Conservation (phyloP, 306 rosid genomes). For the Hippophae rhamnoides region DNA sequence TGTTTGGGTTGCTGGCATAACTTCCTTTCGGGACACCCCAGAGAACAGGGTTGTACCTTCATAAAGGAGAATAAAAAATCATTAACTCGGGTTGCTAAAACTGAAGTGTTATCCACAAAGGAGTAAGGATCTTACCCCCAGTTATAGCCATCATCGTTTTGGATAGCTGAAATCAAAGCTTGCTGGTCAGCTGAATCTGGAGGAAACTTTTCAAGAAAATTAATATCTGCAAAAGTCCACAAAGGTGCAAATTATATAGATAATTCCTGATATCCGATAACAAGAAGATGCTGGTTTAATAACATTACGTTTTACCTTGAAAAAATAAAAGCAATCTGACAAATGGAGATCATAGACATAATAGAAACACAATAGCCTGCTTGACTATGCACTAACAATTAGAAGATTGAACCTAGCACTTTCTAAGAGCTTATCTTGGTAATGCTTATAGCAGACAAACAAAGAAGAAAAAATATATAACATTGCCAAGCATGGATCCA, state of each 20-base stretch:
- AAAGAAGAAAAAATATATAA: no score
- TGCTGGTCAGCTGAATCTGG: conserved; percentile 91
- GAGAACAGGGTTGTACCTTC: conserved; percentile 87
- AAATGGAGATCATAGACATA: no score
- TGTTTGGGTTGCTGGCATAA: conserved; percentile 77
- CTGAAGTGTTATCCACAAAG: conserved; percentile 7
- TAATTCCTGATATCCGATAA: background rate
- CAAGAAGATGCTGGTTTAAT: background rate
- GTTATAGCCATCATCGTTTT: conserved; percentile 73
- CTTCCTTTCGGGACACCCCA: conserved; percentile 99
- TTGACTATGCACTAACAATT: no score
- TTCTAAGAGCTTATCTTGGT: no score
- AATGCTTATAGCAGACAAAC: no score
- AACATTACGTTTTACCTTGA: background rate
- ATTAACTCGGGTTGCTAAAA: conserved; percentile 14
- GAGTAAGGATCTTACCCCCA: conserved; percentile 68
- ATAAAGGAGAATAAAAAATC: conserved; percentile 18
- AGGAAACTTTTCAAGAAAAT: conserved; percentile 58
- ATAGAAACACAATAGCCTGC: no score
- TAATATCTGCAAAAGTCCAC: conserved; percentile 44
- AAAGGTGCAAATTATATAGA: background rate
- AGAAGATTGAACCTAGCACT: no score
- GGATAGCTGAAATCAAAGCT: conserved; percentile 65
- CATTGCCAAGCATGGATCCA: no score
- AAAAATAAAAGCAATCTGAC: no score